These are phyloP conservation scores for Lactarius evosmus DNA, from an alignment of 768 basidiomycete genomes.

Conservation along the genomic window DNA sequence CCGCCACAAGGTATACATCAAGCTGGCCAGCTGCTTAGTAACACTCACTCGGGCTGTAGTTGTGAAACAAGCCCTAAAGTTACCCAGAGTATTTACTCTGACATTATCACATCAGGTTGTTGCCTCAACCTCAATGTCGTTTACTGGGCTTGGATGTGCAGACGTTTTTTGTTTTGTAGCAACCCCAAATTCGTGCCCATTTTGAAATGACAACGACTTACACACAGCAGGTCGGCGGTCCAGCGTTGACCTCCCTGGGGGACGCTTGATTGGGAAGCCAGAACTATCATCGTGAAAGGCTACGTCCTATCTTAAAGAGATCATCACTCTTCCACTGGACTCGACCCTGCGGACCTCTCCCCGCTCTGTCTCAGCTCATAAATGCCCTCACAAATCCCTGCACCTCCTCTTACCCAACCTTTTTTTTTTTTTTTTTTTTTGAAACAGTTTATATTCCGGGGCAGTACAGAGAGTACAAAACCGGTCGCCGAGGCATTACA, in stretches of 20 bases:
- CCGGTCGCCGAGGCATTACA: too few relatives aligned
- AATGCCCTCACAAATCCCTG: conserved; percentile 88
- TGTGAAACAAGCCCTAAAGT: too few relatives aligned
- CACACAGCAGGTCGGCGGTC: background rate
- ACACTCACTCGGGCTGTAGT: too few relatives aligned
- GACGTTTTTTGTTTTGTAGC: background rate
- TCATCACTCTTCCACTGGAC: conserved; percentile 63
- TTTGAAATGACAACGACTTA: background rate
- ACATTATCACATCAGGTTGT: background rate
- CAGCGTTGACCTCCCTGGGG: conserved; percentile 4
- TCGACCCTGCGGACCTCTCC: conserved; percentile 73
- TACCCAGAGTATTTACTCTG: background rate
- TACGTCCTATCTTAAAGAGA: conserved; percentile 55
- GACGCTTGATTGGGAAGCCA: conserved; percentile 12
- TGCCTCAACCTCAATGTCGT: background rate
- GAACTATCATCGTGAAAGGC: conserved; percentile 31
- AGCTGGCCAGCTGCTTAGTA: too few relatives aligned
- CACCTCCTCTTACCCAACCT: conserved; percentile 87
- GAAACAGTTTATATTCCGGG: too few relatives aligned
- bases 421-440: too few relatives aligned
- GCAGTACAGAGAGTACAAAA: too few relatives aligned
- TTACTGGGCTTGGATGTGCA: background rate
- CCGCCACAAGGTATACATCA: too few relatives aligned
- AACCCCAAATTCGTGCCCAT: background rate
- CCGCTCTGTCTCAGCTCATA: conserved; percentile 82